These are phyloP conservation scores for Microsporum canis DNA, from an alignment of 2,329 filamentous ascomycete genomes.

Conservation along the genomic window DNA sequence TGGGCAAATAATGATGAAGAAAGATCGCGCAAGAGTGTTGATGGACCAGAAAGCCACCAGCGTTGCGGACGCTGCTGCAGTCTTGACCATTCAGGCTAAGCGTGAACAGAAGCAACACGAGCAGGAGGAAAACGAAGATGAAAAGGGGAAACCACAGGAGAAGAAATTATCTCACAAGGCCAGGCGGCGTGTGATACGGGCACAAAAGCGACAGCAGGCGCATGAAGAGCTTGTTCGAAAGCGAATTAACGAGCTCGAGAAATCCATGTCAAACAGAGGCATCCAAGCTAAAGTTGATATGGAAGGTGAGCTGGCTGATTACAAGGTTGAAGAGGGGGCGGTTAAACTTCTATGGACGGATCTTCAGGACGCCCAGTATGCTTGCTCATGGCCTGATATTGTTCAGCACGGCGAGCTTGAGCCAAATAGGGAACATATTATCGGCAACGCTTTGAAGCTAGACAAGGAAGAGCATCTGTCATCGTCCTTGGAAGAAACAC, in stretches of 20 bases:
- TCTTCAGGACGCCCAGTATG: slow-evolving; percentile 33
- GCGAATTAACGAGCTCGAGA: slow-evolving; percentile 20
- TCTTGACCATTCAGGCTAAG: slow-evolving; percentile 33
- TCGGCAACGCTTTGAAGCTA: slow-evolving; percentile 20
- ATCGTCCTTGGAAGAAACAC: background rate
- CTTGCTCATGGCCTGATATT: slow-evolving; percentile 32
- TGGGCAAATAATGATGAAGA: slow-evolving; percentile 37
- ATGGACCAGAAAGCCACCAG: slow-evolving; percentile 56
- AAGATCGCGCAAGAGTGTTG: slow-evolving; percentile 40
- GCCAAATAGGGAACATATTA: slow-evolving; percentile 26
- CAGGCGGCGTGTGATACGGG: slow-evolving; percentile 22
- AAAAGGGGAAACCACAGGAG: slow-evolving; percentile 9
- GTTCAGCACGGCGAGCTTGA: slow-evolving; percentile 35
- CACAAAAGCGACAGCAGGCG: slow-evolving; percentile 19
- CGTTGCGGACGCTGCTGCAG: slow-evolving; percentile 49
- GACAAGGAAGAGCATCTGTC: background rate
- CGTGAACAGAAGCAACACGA: slow-evolving; percentile 12
- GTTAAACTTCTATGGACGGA: slow-evolving; percentile 39
- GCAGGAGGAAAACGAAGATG: slow-evolving; percentile 12
- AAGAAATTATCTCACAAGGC: slow-evolving; percentile 24
- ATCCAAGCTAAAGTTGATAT: slow-evolving; percentile 24
- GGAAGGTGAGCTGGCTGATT: slow-evolving; percentile 14
- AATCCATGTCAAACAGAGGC: slow-evolving; percentile 10
- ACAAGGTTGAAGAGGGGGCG: slow-evolving; percentile 21
- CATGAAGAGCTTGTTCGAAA: slow-evolving; percentile 17